Evolutionary conservation across 306 rosid species (phyloP).

Genomic region (Hippophae rhamnoides): DNA sequence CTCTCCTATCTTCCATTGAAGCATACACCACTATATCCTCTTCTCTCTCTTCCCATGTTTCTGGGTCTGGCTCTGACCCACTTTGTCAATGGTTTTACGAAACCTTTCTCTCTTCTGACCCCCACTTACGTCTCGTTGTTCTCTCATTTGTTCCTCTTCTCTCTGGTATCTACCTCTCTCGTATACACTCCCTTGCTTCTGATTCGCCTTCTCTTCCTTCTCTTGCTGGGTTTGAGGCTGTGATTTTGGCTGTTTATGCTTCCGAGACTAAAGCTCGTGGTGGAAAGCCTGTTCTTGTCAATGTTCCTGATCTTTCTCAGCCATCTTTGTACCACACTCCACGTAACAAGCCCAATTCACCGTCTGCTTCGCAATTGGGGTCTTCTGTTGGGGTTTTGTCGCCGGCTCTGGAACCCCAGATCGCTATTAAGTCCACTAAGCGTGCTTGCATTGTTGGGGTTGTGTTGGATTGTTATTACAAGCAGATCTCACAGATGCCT

Average conservation of each 20-base stretch:
- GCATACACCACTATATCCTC: conserved; percentile 53
- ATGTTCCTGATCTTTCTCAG: conserved; percentile 76
- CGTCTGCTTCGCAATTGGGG: conserved; percentile 6
- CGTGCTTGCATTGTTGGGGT: conserved; percentile 78
- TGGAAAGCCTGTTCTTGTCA: conserved; percentile 69
- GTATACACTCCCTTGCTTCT: conserved; percentile 47
- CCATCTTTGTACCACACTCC: conserved; percentile 87
- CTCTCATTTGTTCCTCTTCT: conserved; percentile 84
- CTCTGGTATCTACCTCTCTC: conserved; percentile 69
- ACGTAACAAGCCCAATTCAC: conserved; percentile 14
- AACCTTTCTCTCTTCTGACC: conserved; percentile 76
- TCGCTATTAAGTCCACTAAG: conserved; percentile 80
- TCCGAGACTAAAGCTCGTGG: conserved; percentile 66
- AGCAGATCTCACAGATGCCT: conserved; percentile 97
- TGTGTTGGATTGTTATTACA: conserved; percentile 63
- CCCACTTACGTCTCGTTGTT: conserved; percentile 81
- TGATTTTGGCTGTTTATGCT: conserved; percentile 77
- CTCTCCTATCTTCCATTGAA: conserved; percentile 66
- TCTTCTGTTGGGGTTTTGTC: conserved; percentile 56
- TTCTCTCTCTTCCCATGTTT: conserved; percentile 35
- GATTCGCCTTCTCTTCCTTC: conserved; percentile 49
- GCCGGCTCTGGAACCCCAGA: conserved; percentile 68
- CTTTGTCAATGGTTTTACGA: conserved; percentile 98
- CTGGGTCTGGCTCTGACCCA: conserved; percentile 77
- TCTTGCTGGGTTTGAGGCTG: conserved; percentile 91